Base-by-base conservation (phyloP, 192 early-diverging fungal genomes). In the Spizellomyces sp. region DNA sequence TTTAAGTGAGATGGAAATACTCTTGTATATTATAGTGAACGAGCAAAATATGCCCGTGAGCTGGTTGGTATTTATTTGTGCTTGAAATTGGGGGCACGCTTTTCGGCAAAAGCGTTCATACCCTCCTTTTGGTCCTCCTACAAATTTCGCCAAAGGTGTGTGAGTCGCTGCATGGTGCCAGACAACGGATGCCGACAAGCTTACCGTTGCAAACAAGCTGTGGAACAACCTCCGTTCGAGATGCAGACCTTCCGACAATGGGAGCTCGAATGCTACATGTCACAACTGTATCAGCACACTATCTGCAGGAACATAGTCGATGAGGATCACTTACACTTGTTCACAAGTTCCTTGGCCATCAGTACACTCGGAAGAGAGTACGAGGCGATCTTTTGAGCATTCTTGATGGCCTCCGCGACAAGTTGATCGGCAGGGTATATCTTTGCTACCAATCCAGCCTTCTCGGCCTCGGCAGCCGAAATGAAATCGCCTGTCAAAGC, bases 201-300 rank as follows among this genome's bases (percentile, higher is more conserved):
- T 73, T 83, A 88, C 86, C 56, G 93, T 94, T 42, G 86, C 92
- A 86, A 99, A 99, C 0, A 89, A 85, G 60, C 85, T 70, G 75
- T 99, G 95, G 90, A 99, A 99, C 56, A 98, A 71, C 56, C 95
- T 89, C 69, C 97, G 92, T 84, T 99, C 97, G 75, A 93, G 92
- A 72, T 88, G 87, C 52, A 95, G 78, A 58, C 97, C 97, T 61
- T 94, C 89, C 56, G 80, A 76, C 48, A 99, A 83, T 15, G 87
- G 86, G 62, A 95, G 74, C 80, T 99, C 97, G 76, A 90, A 98
- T 1, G 96, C 93, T 91, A 67, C 48, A 45, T 41, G 42, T 36
- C 27, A 36, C 27, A 36, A 36, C 0, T 2, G 48, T 3, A 54
- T 66, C 4, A 66, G 55, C 12, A 19, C 14, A 15, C 60, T 2